Evolutionary conservation across 2,329 filamentous ascomycete species (phyloP).

Genomic region (Cercospora sojina): DNA sequence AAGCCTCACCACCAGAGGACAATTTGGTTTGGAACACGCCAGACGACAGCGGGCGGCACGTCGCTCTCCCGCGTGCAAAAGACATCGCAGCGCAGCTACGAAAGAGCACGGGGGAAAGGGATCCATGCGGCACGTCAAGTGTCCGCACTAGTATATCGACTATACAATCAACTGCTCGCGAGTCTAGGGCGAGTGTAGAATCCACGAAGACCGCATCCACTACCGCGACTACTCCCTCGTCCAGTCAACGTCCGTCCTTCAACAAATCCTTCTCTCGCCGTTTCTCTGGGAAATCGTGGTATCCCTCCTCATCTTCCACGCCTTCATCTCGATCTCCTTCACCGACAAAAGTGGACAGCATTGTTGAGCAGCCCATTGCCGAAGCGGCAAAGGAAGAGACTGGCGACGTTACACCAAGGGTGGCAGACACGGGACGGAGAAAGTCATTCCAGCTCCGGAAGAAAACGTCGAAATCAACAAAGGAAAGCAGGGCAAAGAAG

Average conservation of each 20-base stretch:
- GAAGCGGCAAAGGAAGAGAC: conserved; percentile 8
- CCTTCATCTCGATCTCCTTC: conserved; percentile 37
- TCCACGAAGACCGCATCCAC: conserved; percentile 29
- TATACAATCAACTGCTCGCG: conserved; percentile 24
- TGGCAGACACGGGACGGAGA: conserved; percentile 7
- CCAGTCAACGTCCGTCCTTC: conserved; percentile 24
- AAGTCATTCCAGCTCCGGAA: conserved; percentile 22
- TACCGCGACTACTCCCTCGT: conserved; percentile 25
- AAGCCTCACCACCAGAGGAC: conserved; percentile 38
- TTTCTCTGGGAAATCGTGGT: conserved; percentile 34
- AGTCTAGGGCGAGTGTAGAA: conserved; percentile 28
- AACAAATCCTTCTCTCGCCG: conserved; percentile 32
- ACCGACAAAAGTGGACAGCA: conserved; percentile 30
- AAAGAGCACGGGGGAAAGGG: conserved; percentile 26
- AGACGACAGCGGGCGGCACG: conserved; percentile 38
- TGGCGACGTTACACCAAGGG: neutral
- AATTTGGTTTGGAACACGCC: conserved; percentile 49
- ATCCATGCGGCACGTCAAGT: conserved; percentile 21
- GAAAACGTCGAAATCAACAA: conserved; percentile 22
- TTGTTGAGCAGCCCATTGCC: conserved; percentile 13
- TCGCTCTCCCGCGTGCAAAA: conserved; percentile 31
- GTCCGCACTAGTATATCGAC: conserved; percentile 27
- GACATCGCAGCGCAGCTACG: conserved; percentile 36
- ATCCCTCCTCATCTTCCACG: conserved; percentile 29
- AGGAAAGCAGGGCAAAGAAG: conserved; percentile 20